phyloP scores from a whole-genome alignment of 768 basidiomycete genomes.

The Rhizopogon rudus region DNA sequence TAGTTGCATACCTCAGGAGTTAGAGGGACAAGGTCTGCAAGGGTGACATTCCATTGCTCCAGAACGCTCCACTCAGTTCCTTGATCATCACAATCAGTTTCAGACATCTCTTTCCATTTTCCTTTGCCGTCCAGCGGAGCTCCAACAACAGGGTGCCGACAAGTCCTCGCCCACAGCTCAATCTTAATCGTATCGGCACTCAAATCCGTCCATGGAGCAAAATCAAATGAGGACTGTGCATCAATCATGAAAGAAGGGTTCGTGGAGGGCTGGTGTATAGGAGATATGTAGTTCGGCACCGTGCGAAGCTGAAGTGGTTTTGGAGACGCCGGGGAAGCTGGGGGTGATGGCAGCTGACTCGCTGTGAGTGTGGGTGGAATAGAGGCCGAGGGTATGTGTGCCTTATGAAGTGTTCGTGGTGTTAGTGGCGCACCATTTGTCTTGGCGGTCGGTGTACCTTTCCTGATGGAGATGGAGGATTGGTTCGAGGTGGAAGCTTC shows the following conservation, averaged over 20 bases:
- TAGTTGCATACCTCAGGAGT: slow-evolving; percentile 52
- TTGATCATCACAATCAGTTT: slow-evolving; percentile 7
- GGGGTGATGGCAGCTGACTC: slow-evolving; percentile 18
- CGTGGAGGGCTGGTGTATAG: slow-evolving; percentile 76
- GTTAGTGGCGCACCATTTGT: slow-evolving; percentile 10
- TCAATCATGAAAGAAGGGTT: slow-evolving; percentile 74
- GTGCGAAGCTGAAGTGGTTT: slow-evolving; percentile 10
- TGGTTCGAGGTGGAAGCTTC: slow-evolving; percentile 8
- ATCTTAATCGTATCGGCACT: slow-evolving; percentile 48
- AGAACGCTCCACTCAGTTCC: slow-evolving; percentile 56
- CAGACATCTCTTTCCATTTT: slow-evolving; percentile 38
- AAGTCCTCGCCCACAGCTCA: slow-evolving; percentile 52
- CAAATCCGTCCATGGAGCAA: slow-evolving; percentile 50
- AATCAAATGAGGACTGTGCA: slow-evolving; percentile 42
- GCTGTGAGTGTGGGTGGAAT: slow-evolving; percentile 19
- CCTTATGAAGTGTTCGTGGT: slow-evolving; percentile 10
- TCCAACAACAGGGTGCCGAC: slow-evolving; percentile 5
- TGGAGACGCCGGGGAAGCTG: slow-evolving; percentile 11
- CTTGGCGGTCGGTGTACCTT: slow-evolving; percentile 12
- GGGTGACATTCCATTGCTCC: slow-evolving; percentile 61
- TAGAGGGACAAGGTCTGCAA: slow-evolving; percentile 53
- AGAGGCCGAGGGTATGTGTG: slow-evolving; percentile 20
- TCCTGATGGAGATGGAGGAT: slow-evolving; percentile 11
- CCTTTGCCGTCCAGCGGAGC: slow-evolving; percentile 27
- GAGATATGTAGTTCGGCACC: slow-evolving; percentile 69